Conservation (phyloP, 345 rosid species). For the Punica granatum region DNA sequence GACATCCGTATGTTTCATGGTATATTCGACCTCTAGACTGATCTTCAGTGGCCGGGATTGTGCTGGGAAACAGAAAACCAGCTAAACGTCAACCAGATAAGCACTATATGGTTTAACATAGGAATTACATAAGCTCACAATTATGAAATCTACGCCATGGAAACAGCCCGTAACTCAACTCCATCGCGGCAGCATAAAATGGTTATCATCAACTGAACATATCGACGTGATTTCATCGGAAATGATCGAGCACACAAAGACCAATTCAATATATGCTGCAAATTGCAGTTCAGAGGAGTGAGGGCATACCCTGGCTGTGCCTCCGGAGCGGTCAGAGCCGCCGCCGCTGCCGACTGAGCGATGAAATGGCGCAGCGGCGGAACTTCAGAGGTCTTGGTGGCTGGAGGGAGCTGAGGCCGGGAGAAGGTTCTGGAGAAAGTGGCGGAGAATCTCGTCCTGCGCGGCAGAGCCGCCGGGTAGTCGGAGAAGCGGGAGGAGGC, state of each 20-base stretch:
- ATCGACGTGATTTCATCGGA: neutral
- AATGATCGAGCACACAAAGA: constrained; percentile 11
- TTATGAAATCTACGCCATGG: neutral
- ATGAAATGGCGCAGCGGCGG: constrained; percentile 59
- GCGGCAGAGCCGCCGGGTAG: constrained; percentile 13
- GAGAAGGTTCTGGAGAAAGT: constrained; percentile 43
- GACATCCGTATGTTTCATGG: constrained; percentile 95
- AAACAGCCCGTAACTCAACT: neutral
- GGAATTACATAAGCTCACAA: neutral
- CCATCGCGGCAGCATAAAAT: too few relatives aligned
- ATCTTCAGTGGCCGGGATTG: constrained; percentile 27
- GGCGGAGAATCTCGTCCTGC: constrained; percentile 21
- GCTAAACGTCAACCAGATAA: neutral
- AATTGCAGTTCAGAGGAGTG: neutral
- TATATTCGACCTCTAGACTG: constrained; percentile 59
- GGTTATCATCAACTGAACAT: too few relatives aligned
- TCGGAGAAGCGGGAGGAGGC: constrained; percentile 16
- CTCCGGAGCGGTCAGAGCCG: constrained; percentile 37
- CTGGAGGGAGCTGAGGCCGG: constrained; percentile 19
- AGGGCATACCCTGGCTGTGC: constrained; percentile 38
- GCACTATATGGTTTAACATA: neutral
- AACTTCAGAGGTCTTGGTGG: constrained; percentile 24
- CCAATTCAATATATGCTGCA: neutral
- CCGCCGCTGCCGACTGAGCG: constrained; percentile 32
- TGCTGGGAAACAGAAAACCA: constrained; percentile 21